Evolutionary conservation across 2,329 filamentous ascomycete genomes (phyloP).

Genomic region (Colletotrichum musicola): DNA sequence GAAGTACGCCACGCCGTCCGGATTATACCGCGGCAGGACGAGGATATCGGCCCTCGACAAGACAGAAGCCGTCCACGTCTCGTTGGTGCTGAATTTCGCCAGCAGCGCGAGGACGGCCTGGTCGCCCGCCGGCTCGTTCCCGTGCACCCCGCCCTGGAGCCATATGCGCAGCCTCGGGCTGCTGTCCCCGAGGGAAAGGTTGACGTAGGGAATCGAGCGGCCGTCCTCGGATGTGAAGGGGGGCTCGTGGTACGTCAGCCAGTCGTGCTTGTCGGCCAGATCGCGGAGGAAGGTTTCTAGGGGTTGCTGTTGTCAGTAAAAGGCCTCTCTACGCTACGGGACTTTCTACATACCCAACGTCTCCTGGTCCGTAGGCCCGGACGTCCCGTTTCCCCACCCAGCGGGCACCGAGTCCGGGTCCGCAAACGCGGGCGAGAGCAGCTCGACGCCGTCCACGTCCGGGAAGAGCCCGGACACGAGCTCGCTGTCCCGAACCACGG

Average conservation of each 20-base stretch:
- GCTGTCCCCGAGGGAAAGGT: conserved; percentile 21
- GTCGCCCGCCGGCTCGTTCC: conserved; percentile 49
- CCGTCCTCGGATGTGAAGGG: conserved; percentile 42
- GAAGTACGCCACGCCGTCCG: conserved; percentile 49
- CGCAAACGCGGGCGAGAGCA: conserved; percentile 45
- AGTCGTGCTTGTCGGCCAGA: conserved; percentile 39
- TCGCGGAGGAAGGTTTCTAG: conserved; percentile 40
- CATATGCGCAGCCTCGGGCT: conserved; percentile 44
- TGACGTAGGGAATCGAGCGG: conserved; percentile 41
- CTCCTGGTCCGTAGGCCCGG: conserved; percentile 44
- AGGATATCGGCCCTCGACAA: conserved; percentile 46
- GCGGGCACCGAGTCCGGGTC: conserved; percentile 40
- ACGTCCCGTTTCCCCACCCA: conserved; percentile 43
- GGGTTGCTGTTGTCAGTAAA: not conserved
- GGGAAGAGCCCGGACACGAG: conserved; percentile 18
- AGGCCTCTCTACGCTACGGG: no score
- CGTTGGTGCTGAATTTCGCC: conserved; percentile 45
- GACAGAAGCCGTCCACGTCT: conserved; percentile 43
- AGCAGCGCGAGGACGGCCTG: conserved; percentile 47
- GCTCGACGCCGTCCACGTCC: conserved; percentile 34
- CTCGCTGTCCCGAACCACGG: not conserved
- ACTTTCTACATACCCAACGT: no score
- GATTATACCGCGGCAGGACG: conserved; percentile 48
- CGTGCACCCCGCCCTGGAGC: conserved; percentile 48
- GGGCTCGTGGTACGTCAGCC: conserved; percentile 41